phyloP scores from a whole-genome alignment of 129 eudicot genomes.

The Apium graveolens region DNA sequence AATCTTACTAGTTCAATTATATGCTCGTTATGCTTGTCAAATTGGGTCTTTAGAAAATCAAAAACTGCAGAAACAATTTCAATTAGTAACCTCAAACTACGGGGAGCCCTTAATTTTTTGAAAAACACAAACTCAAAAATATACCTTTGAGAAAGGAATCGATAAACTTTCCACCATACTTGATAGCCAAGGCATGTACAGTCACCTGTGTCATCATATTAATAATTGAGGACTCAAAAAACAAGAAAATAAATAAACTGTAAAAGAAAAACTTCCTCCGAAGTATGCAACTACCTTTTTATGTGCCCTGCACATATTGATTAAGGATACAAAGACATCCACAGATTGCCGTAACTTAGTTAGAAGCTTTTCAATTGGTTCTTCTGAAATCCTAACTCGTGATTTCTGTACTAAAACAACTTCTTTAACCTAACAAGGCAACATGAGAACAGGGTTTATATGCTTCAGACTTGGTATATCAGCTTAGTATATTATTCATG shows the following conservation, averaged over 20 bases:
- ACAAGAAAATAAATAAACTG: background rate
- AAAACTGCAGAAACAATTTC: constrained; percentile 46
- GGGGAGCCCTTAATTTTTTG: background rate
- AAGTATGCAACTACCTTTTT: constrained; percentile 42
- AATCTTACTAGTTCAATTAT: constrained; percentile 53
- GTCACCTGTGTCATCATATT: constrained; percentile 34
- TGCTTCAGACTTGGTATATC: background rate
- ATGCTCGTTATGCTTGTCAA: constrained; percentile 40
- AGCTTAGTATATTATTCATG: constrained; percentile 8
- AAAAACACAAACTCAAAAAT: constrained; percentile 1
- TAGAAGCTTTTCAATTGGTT: constrained; percentile 40
- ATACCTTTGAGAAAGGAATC: constrained; percentile 75
- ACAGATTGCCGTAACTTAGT: constrained; percentile 53
- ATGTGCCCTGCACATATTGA: constrained; percentile 55
- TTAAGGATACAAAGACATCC: constrained; percentile 59
- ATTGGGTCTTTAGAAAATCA: constrained; percentile 54
- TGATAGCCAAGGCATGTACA: constrained; percentile 67
- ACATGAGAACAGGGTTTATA: constrained; percentile 5
- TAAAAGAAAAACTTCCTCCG: background rate
- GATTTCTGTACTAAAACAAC: constrained; percentile 37
- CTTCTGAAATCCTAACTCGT: constrained; percentile 37
- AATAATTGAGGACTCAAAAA: constrained; percentile 6
- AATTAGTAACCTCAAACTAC: constrained; percentile 19
- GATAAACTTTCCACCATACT: constrained; percentile 78
- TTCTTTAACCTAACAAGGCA: constrained; percentile 52